phyloP scores from a whole-genome alignment of 352 stramenopile species.

The Globisporangium apiculatum region DNA sequence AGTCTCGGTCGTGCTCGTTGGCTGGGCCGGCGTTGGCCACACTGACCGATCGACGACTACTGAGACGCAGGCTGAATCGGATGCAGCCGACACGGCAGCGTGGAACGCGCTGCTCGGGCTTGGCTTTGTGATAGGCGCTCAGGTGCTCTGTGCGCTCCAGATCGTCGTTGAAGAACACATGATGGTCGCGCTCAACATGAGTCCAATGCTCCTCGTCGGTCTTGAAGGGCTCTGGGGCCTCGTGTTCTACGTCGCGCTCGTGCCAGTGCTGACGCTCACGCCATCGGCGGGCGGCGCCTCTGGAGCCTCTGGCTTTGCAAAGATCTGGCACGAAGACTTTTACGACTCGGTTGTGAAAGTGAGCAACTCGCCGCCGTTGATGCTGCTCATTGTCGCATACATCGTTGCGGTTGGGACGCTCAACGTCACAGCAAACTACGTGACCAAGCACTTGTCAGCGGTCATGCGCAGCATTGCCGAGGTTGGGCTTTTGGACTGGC shows the following conservation, averaged over 20 bases:
- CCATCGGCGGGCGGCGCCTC: conserved; percentile 12
- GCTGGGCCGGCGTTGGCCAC: conserved; percentile 55
- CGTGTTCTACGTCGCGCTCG: conserved; percentile 66
- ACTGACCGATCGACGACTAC: not conserved
- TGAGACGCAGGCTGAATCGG: conserved; percentile 8
- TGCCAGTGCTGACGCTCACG: conserved; percentile 62
- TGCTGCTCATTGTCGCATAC: conserved; percentile 51
- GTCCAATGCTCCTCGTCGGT: conserved; percentile 81
- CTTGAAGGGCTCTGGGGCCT: conserved; percentile 85
- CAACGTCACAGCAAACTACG: conserved; percentile 80
- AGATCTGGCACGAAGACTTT: conserved; percentile 82
- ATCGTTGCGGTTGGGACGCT: conserved; percentile 69
- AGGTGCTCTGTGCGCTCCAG: conserved; percentile 81
- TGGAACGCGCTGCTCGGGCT: conserved; percentile 65
- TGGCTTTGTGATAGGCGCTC: conserved; percentile 65
- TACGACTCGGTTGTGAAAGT: conserved; percentile 73
- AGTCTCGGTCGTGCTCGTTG: conserved; percentile 59
- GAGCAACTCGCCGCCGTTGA: conserved; percentile 51
- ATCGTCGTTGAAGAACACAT: conserved; percentile 89
- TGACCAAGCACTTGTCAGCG: conserved; percentile 80
- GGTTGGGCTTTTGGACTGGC: conserved; percentile 17
- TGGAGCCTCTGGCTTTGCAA: conserved; percentile 29
- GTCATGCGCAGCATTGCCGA: conserved; percentile 80
- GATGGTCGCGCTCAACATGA: conserved; percentile 75
- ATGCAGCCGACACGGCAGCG: conserved; percentile 10